Evolutionary conservation across 2,329 filamentous ascomycete genomes (phyloP).

Genomic region (Fusarium austroafricanum): DNA sequence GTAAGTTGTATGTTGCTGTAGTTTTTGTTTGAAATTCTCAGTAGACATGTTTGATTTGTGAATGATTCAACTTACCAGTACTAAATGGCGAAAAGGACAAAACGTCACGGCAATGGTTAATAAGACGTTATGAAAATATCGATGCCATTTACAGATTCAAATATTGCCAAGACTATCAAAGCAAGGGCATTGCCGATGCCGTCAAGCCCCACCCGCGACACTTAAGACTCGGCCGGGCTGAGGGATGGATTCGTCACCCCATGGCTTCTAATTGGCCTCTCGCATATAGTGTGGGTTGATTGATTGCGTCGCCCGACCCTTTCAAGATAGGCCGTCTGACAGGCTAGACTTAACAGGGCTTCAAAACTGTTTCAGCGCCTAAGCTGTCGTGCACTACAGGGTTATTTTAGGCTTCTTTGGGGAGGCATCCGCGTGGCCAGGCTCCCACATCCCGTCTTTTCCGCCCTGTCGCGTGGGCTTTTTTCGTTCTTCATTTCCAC

Average conservation of each 20-base stretch:
- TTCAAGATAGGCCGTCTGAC: constrained; percentile 10
- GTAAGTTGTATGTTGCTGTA: background rate
- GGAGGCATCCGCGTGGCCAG: constrained; percentile 28
- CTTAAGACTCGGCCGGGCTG: constrained; percentile 21
- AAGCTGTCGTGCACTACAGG: constrained; percentile 8
- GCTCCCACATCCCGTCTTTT: constrained; percentile 34
- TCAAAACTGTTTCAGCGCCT: constrained; percentile 22
- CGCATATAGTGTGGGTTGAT: constrained; percentile 20
- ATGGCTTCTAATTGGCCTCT: constrained; percentile 46
- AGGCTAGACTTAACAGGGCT: constrained; percentile 20
- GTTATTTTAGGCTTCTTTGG: constrained; percentile 15
- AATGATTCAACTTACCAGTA: background rate
- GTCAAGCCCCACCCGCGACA: constrained; percentile 26
- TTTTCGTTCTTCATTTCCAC: constrained; percentile 25
- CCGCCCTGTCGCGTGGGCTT: constrained; percentile 14
- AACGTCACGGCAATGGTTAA: background rate
- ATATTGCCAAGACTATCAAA: constrained; percentile 27
- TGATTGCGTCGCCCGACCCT: constrained; percentile 39
- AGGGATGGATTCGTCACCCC: constrained; percentile 52
- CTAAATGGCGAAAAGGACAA: background rate
- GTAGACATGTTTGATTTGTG: background rate
- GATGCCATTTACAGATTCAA: constrained; percentile 6
- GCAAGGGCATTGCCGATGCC: constrained; percentile 35
- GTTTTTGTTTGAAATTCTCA: constrained; percentile 25
- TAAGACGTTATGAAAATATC: background rate